Conservation (phyloP, 73 alveolate species). For the Paramecium tetraurelia region DNA sequence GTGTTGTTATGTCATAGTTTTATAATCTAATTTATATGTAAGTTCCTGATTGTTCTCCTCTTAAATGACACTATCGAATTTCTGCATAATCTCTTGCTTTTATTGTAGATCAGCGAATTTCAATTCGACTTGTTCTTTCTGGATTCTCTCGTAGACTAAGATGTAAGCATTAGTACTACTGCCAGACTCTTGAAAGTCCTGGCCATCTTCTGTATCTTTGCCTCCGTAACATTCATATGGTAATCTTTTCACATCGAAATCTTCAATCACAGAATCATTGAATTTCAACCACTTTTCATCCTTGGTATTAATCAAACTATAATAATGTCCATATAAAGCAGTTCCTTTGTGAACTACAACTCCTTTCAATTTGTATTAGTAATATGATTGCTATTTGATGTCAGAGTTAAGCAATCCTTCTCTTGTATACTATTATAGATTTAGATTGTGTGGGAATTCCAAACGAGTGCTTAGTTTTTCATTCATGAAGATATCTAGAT, state of each 20-base stretch:
- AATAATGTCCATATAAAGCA: constrained; percentile 96
- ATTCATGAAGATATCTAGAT: constrained; percentile 90
- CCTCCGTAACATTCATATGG: constrained; percentile 89
- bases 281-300: constrained; percentile 86
- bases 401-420: constrained; percentile 66
- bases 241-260: constrained; percentile 64
- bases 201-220: constrained; percentile 52
- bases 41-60: not conserved
- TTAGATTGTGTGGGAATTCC: constrained; percentile 93
- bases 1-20: not conserved
- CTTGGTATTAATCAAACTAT: constrained; percentile 43
- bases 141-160: constrained; percentile 90
- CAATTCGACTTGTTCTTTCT: constrained; percentile 68
- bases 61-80: not conserved
- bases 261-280: constrained; percentile 81
- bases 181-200: constrained; percentile 55
- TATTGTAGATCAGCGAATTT: constrained; percentile 7
- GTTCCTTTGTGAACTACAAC: constrained; percentile 94
- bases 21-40: not conserved
- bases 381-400: constrained; percentile 44
- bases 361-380: constrained; percentile 85
- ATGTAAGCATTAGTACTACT: constrained; percentile 91
- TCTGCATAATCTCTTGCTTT: not conserved
- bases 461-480: constrained; percentile 91
- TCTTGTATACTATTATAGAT: constrained; percentile 69